phyloP scores from a whole-genome alignment of 2,329 filamentous ascomycete species.

The Magnaporthiopsis rhizophila region DNA sequence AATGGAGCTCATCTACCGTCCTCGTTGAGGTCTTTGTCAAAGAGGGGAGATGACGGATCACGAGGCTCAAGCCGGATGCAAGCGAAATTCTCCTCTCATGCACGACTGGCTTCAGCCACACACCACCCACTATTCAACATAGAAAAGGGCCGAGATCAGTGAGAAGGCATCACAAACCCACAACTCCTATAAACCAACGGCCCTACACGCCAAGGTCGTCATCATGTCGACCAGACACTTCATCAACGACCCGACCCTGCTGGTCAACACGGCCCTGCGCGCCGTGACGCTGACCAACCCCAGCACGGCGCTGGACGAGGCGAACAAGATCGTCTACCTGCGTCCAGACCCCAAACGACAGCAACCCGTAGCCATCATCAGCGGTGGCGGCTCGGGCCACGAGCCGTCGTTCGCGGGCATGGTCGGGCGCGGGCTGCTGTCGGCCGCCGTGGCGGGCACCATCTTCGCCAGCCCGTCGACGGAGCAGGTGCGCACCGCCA shows the following conservation, averaged over 20 bases:
- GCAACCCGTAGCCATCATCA: conserved; percentile 72
- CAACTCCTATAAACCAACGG: neutral
- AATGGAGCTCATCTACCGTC: neutral
- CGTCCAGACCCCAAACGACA: conserved; percentile 40
- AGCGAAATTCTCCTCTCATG: too few relatives aligned
- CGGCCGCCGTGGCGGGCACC: conserved; percentile 75
- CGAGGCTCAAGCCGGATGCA: too few relatives aligned
- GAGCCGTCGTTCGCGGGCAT: conserved; percentile 83
- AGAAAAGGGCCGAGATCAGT: too few relatives aligned
- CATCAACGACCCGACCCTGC: conserved; percentile 71
- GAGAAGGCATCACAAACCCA: neutral
- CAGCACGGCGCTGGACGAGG: conserved; percentile 65
- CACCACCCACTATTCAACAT: too few relatives aligned
- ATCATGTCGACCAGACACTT: conserved; percentile 65
- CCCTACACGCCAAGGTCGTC: neutral
- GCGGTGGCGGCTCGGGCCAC: conserved; percentile 83
- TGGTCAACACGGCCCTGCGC: conserved; percentile 70
- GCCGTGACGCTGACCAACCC: conserved; percentile 80
- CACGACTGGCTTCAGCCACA: too few relatives aligned
- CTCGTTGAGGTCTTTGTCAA: neutral
- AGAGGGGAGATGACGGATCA: neutral
- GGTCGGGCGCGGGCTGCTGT: conserved; percentile 73
- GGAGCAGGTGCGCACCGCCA: conserved; percentile 72
- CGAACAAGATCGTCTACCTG: conserved; percentile 79
- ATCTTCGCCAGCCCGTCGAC: conserved; percentile 71